Conservation (phyloP, 305 asterid species). For the Striga hermonthica region DNA sequence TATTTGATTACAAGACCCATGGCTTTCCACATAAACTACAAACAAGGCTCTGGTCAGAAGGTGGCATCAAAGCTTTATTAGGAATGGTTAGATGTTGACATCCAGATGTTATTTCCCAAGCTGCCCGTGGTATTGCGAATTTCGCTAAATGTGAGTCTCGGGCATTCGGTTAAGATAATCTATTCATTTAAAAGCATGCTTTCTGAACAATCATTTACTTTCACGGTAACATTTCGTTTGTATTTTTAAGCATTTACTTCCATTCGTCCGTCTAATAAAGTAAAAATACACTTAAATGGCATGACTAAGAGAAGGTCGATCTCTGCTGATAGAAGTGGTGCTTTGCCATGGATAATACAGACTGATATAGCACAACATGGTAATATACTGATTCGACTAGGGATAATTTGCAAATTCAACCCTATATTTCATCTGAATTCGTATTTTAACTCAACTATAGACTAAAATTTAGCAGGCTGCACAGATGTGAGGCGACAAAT, state of each 20-base stretch:
- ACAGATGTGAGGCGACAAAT: no score
- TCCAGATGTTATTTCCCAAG: constrained; percentile 94
- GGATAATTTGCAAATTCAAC: constrained; percentile 4
- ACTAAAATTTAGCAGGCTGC: no score
- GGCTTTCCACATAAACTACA: constrained; percentile 77
- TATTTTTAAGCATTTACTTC: neutral
- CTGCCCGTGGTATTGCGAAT: constrained; percentile 98
- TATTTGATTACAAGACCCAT: constrained; percentile 25
- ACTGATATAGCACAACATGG: constrained; percentile 82
- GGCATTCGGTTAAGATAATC: constrained; percentile 75
- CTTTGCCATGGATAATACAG: constrained; percentile 90
- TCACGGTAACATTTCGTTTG: no score
- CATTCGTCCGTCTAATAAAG: constrained; percentile 7
- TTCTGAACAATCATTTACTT: constrained; percentile 3
- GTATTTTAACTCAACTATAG: no score
- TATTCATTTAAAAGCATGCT: no score
- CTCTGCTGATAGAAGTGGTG: constrained; percentile 85
- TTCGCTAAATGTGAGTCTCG: constrained; percentile 96
- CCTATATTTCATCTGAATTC: neutral
- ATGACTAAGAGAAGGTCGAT: constrained; percentile 69
- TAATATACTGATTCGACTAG: constrained; percentile 16
- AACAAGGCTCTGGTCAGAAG: constrained; percentile 83
- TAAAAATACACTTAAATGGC: constrained; percentile 4
- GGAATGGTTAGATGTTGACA: constrained; percentile 97
- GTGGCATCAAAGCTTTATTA: constrained; percentile 90